Conservation (phyloP, 2,329 filamentous ascomycete species). For the Sporothrix variecibatus region DNA sequence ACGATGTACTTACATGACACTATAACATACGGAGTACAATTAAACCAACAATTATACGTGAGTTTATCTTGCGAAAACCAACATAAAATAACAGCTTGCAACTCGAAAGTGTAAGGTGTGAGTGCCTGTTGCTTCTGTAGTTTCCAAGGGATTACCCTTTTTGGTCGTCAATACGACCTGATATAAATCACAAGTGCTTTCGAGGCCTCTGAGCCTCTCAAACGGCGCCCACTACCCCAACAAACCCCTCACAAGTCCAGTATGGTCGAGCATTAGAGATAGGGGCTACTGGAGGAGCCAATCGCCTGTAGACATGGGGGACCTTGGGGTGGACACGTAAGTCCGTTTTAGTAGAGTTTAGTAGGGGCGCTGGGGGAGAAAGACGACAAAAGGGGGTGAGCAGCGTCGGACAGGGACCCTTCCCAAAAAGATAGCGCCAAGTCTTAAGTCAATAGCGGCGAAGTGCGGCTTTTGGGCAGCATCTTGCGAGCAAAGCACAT, state of each 20-base stretch:
- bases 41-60: too few relatives aligned
- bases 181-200: neutral
- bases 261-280: neutral
- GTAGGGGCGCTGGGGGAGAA: neutral
- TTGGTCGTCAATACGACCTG: neutral
- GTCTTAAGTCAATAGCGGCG: neutral
- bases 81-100: too few relatives aligned
- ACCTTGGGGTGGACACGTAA: constrained; percentile 3
- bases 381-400: constrained; percentile 4
- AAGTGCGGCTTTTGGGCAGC: neutral
- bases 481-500: neutral
- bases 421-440: neutral
- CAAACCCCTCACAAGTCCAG: neutral
- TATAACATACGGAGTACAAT: too few relatives aligned
- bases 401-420: neutral
- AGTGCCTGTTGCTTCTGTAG: too few relatives aligned
- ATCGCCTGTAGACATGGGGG: neutral
- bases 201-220: too few relatives aligned
- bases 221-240: neutral
- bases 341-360: neutral
- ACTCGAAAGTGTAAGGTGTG: too few relatives aligned
- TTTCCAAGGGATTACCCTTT: neutral
- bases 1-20: too few relatives aligned
- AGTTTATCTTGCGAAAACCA: too few relatives aligned
- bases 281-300: neutral